phyloP scores from a whole-genome alignment of 73 alveolate genomes.

The Paramecium tetraurelia region DNA sequence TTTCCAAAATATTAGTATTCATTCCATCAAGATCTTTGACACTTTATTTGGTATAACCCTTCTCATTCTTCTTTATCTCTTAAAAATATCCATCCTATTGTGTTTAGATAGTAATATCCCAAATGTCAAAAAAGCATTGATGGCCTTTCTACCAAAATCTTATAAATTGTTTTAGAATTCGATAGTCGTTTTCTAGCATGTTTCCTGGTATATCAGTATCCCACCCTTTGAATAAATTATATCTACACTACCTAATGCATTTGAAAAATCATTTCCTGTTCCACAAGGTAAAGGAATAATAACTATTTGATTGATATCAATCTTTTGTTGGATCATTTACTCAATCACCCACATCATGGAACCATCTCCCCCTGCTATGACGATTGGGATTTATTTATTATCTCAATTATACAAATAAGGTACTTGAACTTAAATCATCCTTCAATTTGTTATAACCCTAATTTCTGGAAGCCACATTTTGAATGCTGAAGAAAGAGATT shows the following conservation, averaged over 20 bases:
- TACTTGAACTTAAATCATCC: background rate
- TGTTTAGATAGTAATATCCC: constrained; percentile 82
- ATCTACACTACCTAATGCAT: constrained; percentile 60
- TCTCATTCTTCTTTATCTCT: constrained; percentile 44
- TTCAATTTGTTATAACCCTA: background rate
- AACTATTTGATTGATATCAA: constrained; percentile 56
- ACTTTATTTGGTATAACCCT: constrained; percentile 22
- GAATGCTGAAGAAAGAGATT: background rate
- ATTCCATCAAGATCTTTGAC: constrained; percentile 48
- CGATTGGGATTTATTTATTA: background rate
- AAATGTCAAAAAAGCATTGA: constrained; percentile 76
- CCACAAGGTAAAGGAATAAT: constrained; percentile 84
- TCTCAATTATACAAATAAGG: background rate
- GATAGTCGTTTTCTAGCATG: constrained; percentile 45
- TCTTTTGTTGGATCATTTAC: constrained; percentile 57
- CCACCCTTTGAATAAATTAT: constrained; percentile 51
- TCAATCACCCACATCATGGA: constrained; percentile 80
- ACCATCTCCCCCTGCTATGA: constrained; percentile 89
- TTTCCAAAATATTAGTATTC: constrained; percentile 57
- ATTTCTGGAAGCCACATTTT: background rate
- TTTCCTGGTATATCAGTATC: constrained; percentile 59
- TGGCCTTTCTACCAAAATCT: constrained; percentile 61
- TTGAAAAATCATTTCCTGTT: constrained; percentile 84
- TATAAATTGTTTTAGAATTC: constrained; percentile 43
- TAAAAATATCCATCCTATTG: constrained; percentile 64